Evolutionary conservation across 257 asterid genomes (phyloP).

Genomic region (Solanum sitiens): DNA sequence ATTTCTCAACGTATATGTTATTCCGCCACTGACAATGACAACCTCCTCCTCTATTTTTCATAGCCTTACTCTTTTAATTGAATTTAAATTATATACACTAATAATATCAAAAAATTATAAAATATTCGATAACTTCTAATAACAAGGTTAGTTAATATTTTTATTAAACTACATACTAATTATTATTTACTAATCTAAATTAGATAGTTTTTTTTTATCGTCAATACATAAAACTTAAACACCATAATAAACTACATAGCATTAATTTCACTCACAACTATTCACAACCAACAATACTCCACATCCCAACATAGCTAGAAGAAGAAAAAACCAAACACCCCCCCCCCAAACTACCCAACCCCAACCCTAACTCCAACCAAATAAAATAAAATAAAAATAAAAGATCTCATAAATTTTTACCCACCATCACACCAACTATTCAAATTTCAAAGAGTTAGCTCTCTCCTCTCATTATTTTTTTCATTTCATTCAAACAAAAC

Average conservation of each 20-base stretch:
- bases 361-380: background rate
- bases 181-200: background rate
- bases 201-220: background rate
- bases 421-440: background rate
- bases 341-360: background rate
- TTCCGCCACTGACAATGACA: too few relatives aligned
- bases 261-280: background rate
- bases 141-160: background rate
- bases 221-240: background rate
- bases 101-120: too few relatives aligned
- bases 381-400: background rate
- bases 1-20: too few relatives aligned
- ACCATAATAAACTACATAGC: background rate
- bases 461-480: background rate
- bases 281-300: background rate
- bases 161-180: background rate
- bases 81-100: background rate
- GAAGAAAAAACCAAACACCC: background rate
- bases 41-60: background rate
- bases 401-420: background rate
- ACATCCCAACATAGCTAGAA: conserved; percentile 6
- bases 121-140: background rate
- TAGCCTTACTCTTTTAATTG: background rate
- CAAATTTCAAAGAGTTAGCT: conserved; percentile 6
- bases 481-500: background rate